Evolutionary conservation across 345 rosid genomes (phyloP).

Genomic region (Syzygium grande): DNA sequence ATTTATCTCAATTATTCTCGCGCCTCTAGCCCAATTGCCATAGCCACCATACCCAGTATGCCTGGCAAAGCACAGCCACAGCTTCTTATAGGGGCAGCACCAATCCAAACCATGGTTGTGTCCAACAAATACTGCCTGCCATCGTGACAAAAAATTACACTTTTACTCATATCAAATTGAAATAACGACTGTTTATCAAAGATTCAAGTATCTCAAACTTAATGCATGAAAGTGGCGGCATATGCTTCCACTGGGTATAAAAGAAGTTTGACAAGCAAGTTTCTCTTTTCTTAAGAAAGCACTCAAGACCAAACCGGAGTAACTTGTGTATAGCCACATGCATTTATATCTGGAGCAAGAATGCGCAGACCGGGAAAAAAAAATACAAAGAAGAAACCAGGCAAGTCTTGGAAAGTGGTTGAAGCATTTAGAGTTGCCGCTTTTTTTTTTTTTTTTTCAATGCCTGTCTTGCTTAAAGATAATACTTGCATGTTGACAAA

Average conservation of each 20-base stretch:
- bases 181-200: background rate
- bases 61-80: conserved; percentile 95
- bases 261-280: background rate
- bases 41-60: conserved; percentile 87
- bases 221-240: background rate
- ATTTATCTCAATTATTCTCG: conserved; percentile 63
- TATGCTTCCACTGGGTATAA: background rate
- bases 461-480: background rate
- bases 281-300: background rate
- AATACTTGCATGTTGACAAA: background rate
- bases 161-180: background rate
- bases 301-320: background rate
- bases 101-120: conserved; percentile 95
- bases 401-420: background rate
- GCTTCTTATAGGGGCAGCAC: conserved; percentile 72
- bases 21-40: conserved; percentile 82
- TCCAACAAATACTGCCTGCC: conserved; percentile 83
- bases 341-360: background rate
- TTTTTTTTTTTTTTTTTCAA: background rate
- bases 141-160: background rate
- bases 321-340: background rate
- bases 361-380: background rate
- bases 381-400: background rate
- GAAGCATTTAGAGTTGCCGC: background rate
- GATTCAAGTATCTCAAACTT: background rate